Evolutionary conservation across 257 asterid genomes (phyloP).

Genomic region (Ajuga chamaepitys): DNA sequence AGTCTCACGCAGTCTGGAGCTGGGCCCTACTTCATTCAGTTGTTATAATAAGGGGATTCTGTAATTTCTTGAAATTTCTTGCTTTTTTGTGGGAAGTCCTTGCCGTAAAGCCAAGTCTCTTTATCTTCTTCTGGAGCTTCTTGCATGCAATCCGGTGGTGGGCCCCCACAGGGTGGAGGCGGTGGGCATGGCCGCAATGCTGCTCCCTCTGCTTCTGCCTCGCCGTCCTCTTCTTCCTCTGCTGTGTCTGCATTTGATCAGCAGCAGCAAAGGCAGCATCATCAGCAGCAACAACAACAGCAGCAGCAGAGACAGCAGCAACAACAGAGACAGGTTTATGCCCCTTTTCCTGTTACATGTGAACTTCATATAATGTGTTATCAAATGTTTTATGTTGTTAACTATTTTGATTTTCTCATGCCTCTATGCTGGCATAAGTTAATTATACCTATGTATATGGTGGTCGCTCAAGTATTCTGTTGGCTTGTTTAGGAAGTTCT

Average conservation of each 20-base stretch:
- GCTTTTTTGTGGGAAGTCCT: neutral
- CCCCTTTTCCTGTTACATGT: neutral
- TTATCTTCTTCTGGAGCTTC: neutral
- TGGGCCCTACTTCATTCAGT: neutral
- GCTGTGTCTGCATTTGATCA: conserved; percentile 84
- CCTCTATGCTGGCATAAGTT: neutral
- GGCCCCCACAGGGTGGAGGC: conserved; percentile 77
- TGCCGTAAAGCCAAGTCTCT: neutral
- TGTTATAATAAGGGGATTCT: neutral
- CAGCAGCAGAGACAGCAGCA: conserved; percentile 16
- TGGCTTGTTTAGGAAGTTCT: neutral
- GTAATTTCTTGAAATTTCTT: neutral
- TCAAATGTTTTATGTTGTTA: neutral
- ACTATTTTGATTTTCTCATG: neutral
- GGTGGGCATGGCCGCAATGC: conserved; percentile 81
- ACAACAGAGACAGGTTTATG: conserved; percentile 59
- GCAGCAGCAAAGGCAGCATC: conserved; percentile 59
- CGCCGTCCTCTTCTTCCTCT: conserved; percentile 91
- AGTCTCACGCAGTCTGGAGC: neutral
- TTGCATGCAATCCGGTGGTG: conserved; percentile 91
- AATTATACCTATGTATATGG: neutral
- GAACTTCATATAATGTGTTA: neutral
- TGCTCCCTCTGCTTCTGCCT: conserved; percentile 69
- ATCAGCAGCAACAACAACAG: conserved; percentile 18
- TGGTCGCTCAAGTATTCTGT: neutral